These are phyloP conservation scores for Ophiosphaerella narmari DNA, from an alignment of 2,329 filamentous ascomycete genomes.

Conservation along the genomic window DNA sequence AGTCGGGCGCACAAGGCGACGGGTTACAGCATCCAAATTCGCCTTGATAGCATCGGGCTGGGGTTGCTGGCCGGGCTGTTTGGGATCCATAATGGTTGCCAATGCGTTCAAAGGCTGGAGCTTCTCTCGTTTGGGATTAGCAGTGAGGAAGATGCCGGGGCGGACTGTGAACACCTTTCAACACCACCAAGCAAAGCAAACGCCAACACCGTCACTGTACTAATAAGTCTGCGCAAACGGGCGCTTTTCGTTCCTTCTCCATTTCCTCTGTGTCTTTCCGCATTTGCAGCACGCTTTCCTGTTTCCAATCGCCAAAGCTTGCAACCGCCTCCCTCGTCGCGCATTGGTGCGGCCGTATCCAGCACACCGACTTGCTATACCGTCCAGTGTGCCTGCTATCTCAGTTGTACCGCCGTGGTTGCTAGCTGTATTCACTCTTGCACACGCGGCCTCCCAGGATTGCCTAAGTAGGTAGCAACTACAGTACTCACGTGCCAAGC, in stretches of 20 bases:
- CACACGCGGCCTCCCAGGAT: neutral
- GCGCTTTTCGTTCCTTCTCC: slow-evolving; percentile 20
- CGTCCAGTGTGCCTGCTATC: neutral
- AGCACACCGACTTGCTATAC: slow-evolving; percentile 1
- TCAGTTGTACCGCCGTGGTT: too few relatives aligned
- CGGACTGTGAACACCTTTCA: slow-evolving; percentile 35
- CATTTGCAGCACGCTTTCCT: slow-evolving; percentile 8
- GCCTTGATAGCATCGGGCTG: slow-evolving; percentile 38
- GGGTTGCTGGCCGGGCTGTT: slow-evolving; percentile 24
- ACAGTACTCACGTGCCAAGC: slow-evolving; percentile 3
- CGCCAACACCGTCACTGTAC: slow-evolving; percentile 4
- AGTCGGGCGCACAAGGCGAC: slow-evolving; percentile 35
- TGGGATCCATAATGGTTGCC: slow-evolving; percentile 36
- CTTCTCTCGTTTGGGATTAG: slow-evolving; percentile 40
- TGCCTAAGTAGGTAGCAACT: neutral
- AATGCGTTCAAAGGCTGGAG: slow-evolving; percentile 29
- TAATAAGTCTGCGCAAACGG: slow-evolving; percentile 14
- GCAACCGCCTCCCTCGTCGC: neutral
- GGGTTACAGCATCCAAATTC: slow-evolving; percentile 40
- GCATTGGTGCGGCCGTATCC: neutral
- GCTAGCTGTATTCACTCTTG: neutral
- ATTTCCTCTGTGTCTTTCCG: slow-evolving; percentile 14
- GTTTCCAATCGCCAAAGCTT: slow-evolving; percentile 13
- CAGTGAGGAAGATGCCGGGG: slow-evolving; percentile 20
- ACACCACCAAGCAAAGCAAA: slow-evolving; percentile 18